Conservation (phyloP, 805 yeast species). For the Candida silvicultrix region DNA sequence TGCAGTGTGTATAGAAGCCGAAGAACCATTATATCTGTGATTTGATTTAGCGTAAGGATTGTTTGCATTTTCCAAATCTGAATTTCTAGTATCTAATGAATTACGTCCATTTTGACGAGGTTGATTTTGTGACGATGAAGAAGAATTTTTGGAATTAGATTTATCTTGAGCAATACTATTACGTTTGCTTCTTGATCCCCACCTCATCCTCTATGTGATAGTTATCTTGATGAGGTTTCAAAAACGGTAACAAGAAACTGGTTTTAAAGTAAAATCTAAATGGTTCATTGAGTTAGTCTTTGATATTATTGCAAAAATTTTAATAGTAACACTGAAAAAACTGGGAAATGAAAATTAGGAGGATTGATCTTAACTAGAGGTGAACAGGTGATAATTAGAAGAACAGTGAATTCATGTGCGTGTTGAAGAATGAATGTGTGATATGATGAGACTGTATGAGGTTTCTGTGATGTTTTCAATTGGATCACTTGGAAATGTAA, state of each 20-base stretch:
- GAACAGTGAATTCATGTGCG: no score
- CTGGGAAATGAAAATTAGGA: not conserved
- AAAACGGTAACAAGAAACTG: no score
- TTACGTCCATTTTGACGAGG: not conserved
- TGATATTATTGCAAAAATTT: not conserved
- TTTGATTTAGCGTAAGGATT: not conserved
- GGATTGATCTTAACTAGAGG: not conserved
- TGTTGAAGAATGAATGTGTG: no score
- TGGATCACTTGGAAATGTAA: not conserved
- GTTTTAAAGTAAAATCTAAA: no score
- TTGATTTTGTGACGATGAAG: not conserved
- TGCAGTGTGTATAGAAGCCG: not conserved
- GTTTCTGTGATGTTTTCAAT: no score
- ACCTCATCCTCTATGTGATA: slow-evolving; percentile 21
- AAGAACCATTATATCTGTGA: not conserved
- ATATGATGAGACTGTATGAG: not conserved
- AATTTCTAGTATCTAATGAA: not conserved
- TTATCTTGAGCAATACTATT: slow-evolving; percentile 18
- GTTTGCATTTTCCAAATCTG: not conserved
- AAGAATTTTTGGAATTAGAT: slow-evolving; percentile 1
- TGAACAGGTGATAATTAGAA: not conserved
- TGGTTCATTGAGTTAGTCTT: not conserved
- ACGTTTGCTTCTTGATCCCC: slow-evolving; percentile 22
- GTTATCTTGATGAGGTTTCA: not conserved
- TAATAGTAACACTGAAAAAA: not conserved